Conservation (phyloP, 352 stramenopile genomes). For the Pythium folliculosum region DNA sequence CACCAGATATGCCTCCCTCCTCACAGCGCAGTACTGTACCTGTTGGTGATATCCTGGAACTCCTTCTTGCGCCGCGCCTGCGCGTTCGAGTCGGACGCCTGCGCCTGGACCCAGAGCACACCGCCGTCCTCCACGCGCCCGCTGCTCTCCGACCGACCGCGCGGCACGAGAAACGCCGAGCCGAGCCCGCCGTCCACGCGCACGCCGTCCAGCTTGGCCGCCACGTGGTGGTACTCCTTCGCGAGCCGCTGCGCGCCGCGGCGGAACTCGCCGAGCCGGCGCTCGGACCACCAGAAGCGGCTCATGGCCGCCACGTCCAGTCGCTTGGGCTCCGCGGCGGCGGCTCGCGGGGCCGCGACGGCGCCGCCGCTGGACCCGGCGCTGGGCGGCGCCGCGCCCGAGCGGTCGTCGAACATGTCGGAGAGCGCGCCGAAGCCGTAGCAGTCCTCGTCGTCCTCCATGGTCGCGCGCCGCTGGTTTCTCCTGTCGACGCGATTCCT, state of each 20-base stretch:
- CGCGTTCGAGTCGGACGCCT: constrained; percentile 53
- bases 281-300: constrained; percentile 55
- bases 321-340: constrained; percentile 21
- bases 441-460: constrained; percentile 65
- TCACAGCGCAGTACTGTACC: constrained; percentile 16
- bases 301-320: constrained; percentile 44
- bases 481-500: background rate
- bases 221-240: constrained; percentile 53
- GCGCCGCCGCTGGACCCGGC: constrained; percentile 1
- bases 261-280: constrained; percentile 36
- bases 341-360: background rate
- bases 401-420: constrained; percentile 48
- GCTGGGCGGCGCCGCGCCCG: background rate
- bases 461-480: constrained; percentile 14
- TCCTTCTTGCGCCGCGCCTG: constrained; percentile 50
- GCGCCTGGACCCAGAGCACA: constrained; percentile 58
- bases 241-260: constrained; percentile 29
- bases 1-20: too few species aligned
- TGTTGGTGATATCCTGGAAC: constrained; percentile 62
- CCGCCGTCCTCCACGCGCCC: constrained; percentile 29
- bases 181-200: constrained; percentile 56
- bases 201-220: constrained; percentile 52
- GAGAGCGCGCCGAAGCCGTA: constrained; percentile 74
- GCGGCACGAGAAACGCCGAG: constrained; percentile 30
- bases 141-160: background rate